Evolutionary conservation across 208 protist genomes (phyloP).

Genomic region (Leishmania gerbilli): DNA sequence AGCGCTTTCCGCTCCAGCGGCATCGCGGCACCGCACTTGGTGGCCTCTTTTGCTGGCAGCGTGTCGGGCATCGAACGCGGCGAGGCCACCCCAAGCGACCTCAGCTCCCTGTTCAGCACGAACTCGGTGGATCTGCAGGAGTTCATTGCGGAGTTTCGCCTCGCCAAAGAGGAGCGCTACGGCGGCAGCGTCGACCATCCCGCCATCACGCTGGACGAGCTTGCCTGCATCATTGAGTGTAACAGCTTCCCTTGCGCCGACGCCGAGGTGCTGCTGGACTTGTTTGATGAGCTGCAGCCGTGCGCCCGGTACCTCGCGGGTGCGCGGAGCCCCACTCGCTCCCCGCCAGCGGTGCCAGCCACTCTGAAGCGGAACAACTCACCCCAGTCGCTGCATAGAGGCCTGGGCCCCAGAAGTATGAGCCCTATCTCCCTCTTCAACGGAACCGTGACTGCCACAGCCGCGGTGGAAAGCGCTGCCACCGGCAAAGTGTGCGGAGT

Average conservation of each 20-base stretch:
- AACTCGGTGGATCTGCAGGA: slow-evolving; percentile 71
- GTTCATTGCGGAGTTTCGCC: slow-evolving; percentile 69
- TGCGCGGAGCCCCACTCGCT: neutral
- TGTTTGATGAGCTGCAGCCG: slow-evolving; percentile 72
- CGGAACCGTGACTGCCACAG: neutral
- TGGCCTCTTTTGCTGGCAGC: slow-evolving; percentile 17
- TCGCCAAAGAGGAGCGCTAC: slow-evolving; percentile 57
- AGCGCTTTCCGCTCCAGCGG: slow-evolving; percentile 2
- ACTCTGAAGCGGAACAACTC: neutral
- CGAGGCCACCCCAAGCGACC: slow-evolving; percentile 44
- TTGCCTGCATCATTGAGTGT: slow-evolving; percentile 63
- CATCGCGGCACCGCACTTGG: neutral
- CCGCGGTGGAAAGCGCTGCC: neutral
- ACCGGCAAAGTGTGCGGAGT: neutral
- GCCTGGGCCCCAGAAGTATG: neutral
- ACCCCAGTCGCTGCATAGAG: neutral
- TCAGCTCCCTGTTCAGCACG: slow-evolving; percentile 55
- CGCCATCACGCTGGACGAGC: slow-evolving; percentile 49
- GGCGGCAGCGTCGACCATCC: slow-evolving; percentile 31
- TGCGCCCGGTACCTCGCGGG: slow-evolving; percentile 22
- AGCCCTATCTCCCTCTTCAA: neutral
- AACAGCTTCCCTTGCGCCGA: slow-evolving; percentile 59
- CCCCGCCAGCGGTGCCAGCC: neutral
- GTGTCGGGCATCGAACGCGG: slow-evolving; percentile 22
- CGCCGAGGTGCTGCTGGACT: slow-evolving; percentile 47